Evolutionary conservation across 441 rosid species (phyloP), one percentile per base, ranked within the genome.

Genomic region (Bocquillonia castaneifolia): DNA sequence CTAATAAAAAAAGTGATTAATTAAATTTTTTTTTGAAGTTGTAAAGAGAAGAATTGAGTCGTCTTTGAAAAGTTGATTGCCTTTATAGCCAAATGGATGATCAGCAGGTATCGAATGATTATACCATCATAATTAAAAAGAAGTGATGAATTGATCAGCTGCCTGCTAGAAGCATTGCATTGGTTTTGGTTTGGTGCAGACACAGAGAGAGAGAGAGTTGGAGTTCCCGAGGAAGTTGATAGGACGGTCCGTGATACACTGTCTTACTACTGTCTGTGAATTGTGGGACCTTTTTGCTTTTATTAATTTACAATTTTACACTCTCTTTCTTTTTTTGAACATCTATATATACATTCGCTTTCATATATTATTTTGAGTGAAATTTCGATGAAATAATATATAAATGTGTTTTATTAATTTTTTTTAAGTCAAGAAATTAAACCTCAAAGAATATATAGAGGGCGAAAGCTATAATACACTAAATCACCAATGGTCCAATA

Each of bases 161-260:
- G n/a, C n/a, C n/a, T n/a, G n/a, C n/a, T n/a, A n/a, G n/a, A n/a
- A n/a, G n/a, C n/a, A n/a, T n/a, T n/a, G n/a, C n/a, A n/a, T n/a
- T n/a, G n/a, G n/a, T n/a, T n/a, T n/a, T n/a, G 12, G 12, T 40
- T 5, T 20, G 10, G 3, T 22, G 25, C 25, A 48, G 13, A n/a
- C 26, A 48, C 7, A 28, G 72, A 56, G 53, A 48, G 6, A 26
- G 26, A 6, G 45, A 17, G 7, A 59, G 75, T 61, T 55, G 45
- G 81, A 80, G 65, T 86, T 86, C 78, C 90, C 87, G 70, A 84
- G 82, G 84, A 66, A 73, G n/a, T 54, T 70, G 82, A 78, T 74
- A 86, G 87, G 86, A 88, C 88, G 75, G 86, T 84, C 96, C 93
- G 93, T 89, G 96, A 89, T 79, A 60, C 84, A 53, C 88, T 82